Base-by-base conservation (phyloP, 768 basidiomycete genomes). In the Hericium alpestre region DNA sequence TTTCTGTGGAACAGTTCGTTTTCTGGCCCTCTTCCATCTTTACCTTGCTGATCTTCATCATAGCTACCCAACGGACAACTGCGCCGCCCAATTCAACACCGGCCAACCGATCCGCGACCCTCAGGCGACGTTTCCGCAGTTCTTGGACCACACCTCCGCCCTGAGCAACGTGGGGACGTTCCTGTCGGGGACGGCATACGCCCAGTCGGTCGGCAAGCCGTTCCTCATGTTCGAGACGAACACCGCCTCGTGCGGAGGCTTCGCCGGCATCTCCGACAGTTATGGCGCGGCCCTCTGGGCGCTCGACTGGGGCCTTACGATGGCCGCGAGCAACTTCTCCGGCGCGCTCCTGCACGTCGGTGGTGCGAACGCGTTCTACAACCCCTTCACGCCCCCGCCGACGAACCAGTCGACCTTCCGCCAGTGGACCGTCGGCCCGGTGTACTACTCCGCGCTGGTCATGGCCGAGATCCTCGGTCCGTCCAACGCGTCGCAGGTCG, bases 371-470 rank as follows among this genome's bases (percentile, higher is more conserved):
- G 80, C 79, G 0, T 81, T 72, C 65, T 86, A 87, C 63, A 87
- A 86, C 70, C 70, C 62, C 32, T 71, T 70, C 61, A 70, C 73
- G 60, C 78, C 79, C 0, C 79, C 79, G 2, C 78, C 77, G 7
- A 73, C 69, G n/a, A 85, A 83, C 61, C 74, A 81, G 60, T 77
- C 81, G 0, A 60, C 72, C 0, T 80, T 74, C 68, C 77, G 77
- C 58, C 72, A 85, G 68, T 91, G 88, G 87, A 86, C 86, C 1
- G 75, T 86, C 40, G 86, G 86, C 3, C 78, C 85, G 0, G 70
- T 85, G 48, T 90, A 86, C 71, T 92, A 91, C 69, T 76, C 89
- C 1, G 76, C 83, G 1, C 70, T 93, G 23, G 75, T 84, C 60
- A 73, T 86, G 41, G 79, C 88, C 0, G 90, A 92, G 67, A 75